Evolutionary conservation across 1,284 basidiomycete genomes (phyloP), one percentile per base, ranked within the genome.

Genomic region (Cutaneotrichosporon cutaneum): DNA sequence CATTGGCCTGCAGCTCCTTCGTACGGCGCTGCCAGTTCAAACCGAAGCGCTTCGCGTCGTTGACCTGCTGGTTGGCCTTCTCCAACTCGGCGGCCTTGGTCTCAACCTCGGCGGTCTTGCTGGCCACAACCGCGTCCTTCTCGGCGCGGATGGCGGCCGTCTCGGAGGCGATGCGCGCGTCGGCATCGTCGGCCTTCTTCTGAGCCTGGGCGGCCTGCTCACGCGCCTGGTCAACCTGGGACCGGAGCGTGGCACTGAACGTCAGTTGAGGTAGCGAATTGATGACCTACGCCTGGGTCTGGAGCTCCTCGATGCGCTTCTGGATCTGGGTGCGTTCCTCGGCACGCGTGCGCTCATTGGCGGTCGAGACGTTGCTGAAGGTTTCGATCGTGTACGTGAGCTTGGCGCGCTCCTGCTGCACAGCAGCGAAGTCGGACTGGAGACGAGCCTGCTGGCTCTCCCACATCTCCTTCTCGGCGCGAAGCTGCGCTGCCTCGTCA

Each of bases 401-500:
- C 64, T 89, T 88, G 5, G 90, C 87, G 10, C 92, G 87, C 74
- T 97, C 94, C 67, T 87, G 82, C 7, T 88, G 82, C 1, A 96
- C 82, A 1, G 82, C 84, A 70, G 86, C 87, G 77, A 95, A 93
- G 79, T 97, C 94, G 55, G 92, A 88, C 8, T 90, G 84, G 21
- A 97, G 82, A 16, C 92, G 87, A 44, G 72, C 74, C 83, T 94
- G 90, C 16, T 89, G 84, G 65, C 85, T 86, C 90, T 82, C 90
- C 89, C 89, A 92, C 47, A 94, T 89, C 70, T 88, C 89, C 82
- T 92, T 93, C 83, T 97, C 94, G 0, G 92, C 92, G 32, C 88
- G 86, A 33, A 95, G 83, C 70, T 90, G 92, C 1, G 90, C 88
- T 63, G 84, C 85, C 72, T 96, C 93, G 68, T 90, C 92, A 7